phyloP scores from a whole-genome alignment of 371 early-diverging fungal species.

The Mortierella sp. region DNA sequence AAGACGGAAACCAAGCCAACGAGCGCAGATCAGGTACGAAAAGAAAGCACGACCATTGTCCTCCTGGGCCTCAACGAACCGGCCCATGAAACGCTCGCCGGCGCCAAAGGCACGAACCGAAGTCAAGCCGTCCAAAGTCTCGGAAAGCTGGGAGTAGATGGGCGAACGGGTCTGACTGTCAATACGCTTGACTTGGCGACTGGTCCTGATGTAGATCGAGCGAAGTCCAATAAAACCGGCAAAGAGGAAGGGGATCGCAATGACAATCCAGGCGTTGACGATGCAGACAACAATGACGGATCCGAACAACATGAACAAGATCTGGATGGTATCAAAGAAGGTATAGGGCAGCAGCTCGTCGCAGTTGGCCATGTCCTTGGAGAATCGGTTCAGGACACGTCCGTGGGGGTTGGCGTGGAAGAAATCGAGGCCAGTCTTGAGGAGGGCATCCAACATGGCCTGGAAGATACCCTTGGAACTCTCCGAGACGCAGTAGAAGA shows the following conservation, averaged over 20 bases:
- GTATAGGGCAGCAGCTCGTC: slow-evolving; percentile 68
- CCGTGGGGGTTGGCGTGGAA: slow-evolving; percentile 77
- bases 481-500: slow-evolving; percentile 47
- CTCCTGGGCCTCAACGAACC: slow-evolving; percentile 53
- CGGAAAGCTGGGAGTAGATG: slow-evolving; percentile 70
- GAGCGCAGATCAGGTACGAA: slow-evolving; percentile 56
- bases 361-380: slow-evolving; percentile 71
- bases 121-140: slow-evolving; percentile 68
- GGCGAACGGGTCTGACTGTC: slow-evolving; percentile 72
- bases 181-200: slow-evolving; percentile 79
- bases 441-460: slow-evolving; percentile 56
- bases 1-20: slow-evolving; percentile 65
- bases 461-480: slow-evolving; percentile 44
- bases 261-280: slow-evolving; percentile 58
- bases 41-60: slow-evolving; percentile 63
- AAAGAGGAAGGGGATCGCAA: slow-evolving; percentile 57
- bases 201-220: slow-evolving; percentile 61
- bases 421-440: slow-evolving; percentile 59
- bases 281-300: slow-evolving; percentile 63
- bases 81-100: slow-evolving; percentile 46
- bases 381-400: slow-evolving; percentile 75
- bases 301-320: slow-evolving; percentile 59
- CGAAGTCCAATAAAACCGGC: slow-evolving; percentile 52
- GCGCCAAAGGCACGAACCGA: slow-evolving; percentile 61
- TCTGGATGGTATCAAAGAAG: slow-evolving; percentile 65